Base-by-base conservation (phyloP, 2,329 filamentous ascomycete species). In the Penicillium sp. region DNA sequence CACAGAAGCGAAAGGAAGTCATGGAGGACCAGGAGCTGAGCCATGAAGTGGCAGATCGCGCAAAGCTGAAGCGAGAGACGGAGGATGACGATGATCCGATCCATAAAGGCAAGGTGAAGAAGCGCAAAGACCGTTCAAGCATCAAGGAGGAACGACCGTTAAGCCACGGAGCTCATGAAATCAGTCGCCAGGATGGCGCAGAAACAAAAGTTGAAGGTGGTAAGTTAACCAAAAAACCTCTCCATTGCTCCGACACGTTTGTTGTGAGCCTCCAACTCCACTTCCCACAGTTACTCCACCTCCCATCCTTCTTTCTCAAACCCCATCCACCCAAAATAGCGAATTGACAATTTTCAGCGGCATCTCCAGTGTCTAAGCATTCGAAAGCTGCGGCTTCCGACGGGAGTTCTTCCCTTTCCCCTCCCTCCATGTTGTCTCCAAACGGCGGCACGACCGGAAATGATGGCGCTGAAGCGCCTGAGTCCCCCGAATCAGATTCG, bases 111-210 rank as follows among this genome's bases (percentile, higher is more conserved):
- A 92, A 93, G 73, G 82, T 89, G 63, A 92, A 90, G 81, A 92
- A 90, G 79, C 87, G 90, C 71, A 92, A 91, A 76, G 90, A 88
- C 24, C 79, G 84, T 8, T 86, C 87, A 56, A 80, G 74, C 53
- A 76, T 84, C 31, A 84, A 83, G 58, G 86, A 90, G 60, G 82
- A 86, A 54, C 77, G 84, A 44, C 84, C 84, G 24, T 76, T 84
- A 51, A 79, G 81, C 33, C 82, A 86, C 61, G 87, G 87, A 46
- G 86, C 86, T 14, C 87, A 88, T 75, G 84, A 82, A 52, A 56
- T 88, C 27, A 81, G 84, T 10, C 78, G 85, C 61, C 87, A 89
- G 75, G 87, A 89, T 74, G 87, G 86, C 8, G 78, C 80, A 19
- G 84, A 85, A 58, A 75, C 81, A 13, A 81, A 84, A 66, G 68